Conservation (phyloP, 2,329 filamentous ascomycete species). For the Clarireedia paspali region DNA sequence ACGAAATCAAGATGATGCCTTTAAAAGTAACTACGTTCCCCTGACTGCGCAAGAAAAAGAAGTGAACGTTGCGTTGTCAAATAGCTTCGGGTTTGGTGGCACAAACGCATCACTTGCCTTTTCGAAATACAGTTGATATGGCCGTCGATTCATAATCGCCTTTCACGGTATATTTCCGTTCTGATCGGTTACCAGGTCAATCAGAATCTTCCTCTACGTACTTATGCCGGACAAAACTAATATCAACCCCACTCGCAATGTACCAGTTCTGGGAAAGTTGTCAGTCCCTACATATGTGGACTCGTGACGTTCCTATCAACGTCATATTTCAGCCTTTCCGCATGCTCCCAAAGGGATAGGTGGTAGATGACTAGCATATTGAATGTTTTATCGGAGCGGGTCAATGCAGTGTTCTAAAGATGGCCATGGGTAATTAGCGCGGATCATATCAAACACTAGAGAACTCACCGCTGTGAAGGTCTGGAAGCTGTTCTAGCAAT, state of each 20-base stretch:
- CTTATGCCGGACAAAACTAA: constrained; percentile 3
- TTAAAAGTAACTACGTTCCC: constrained; percentile 81
- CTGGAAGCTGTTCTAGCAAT: constrained; percentile 7
- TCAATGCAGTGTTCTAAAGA: constrained; percentile 17
- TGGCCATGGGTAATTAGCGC: not conserved
- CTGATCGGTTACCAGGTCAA: not conserved
- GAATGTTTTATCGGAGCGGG: constrained; percentile 15
- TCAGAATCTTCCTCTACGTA: not conserved
- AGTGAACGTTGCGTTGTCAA: constrained; percentile 73
- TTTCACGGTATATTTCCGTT: not conserved
- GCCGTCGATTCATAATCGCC: not conserved
- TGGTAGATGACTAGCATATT: constrained; percentile 16
- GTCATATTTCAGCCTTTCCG: constrained; percentile 6
- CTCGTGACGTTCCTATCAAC: constrained; percentile 14
- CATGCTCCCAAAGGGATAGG: constrained; percentile 11
- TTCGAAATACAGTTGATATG: constrained; percentile 23
- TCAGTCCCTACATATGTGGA: constrained; percentile 17
- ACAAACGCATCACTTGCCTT: constrained; percentile 91
- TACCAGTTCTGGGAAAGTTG: constrained; percentile 13
- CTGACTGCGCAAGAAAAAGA: constrained; percentile 59
- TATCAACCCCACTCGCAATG: constrained; percentile 12
- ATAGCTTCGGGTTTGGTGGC: constrained; percentile 96
- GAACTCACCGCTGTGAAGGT: constrained; percentile 12
- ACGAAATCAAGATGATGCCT: constrained; percentile 54
- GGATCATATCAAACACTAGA: not conserved